Evolutionary conservation across 2,329 filamentous ascomycete species (phyloP).

Genomic region (Sordariomycetes sp.): DNA sequence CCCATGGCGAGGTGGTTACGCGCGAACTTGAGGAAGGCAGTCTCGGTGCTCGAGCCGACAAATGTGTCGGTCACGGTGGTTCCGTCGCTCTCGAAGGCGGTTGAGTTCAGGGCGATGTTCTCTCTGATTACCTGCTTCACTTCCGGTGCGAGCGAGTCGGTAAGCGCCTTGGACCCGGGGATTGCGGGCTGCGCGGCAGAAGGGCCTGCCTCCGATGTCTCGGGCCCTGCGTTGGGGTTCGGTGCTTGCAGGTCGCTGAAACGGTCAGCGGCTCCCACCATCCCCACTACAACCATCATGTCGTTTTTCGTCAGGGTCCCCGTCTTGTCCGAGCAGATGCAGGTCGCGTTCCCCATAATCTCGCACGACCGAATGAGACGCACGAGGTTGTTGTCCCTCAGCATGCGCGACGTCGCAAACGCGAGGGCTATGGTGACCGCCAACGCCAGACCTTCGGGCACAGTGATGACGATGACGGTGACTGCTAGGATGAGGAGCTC

Average conservation of each 20-base stretch:
- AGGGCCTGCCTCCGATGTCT: neutral
- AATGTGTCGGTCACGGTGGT: conserved; percentile 24
- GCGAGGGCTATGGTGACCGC: conserved; percentile 52
- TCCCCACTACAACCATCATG: conserved; percentile 50
- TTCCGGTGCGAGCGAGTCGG: conserved; percentile 19
- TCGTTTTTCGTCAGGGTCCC: conserved; percentile 55
- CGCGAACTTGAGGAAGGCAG: conserved; percentile 37
- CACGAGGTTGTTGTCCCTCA: conserved; percentile 52
- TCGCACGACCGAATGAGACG: conserved; percentile 49
- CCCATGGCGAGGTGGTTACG: conserved; percentile 37
- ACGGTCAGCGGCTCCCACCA: conserved; percentile 29
- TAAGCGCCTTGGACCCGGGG: conserved; percentile 1
- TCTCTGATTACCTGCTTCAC: conserved; percentile 25
- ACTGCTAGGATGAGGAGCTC: conserved; percentile 25
- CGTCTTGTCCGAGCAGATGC: conserved; percentile 56
- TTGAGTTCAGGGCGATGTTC: conserved; percentile 36
- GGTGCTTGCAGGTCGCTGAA: conserved; percentile 22
- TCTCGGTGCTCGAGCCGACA: conserved; percentile 44
- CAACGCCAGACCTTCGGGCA: conserved; percentile 49
- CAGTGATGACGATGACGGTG: conserved; percentile 48
- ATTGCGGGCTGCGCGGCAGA: neutral
- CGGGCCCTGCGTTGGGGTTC: neutral
- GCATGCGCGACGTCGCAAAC: conserved; percentile 52
- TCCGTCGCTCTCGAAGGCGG: conserved; percentile 38
- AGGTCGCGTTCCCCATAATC: conserved; percentile 55